phyloP scores from a whole-genome alignment of 305 asterid species.

The Stenogyne calaminthoides region DNA sequence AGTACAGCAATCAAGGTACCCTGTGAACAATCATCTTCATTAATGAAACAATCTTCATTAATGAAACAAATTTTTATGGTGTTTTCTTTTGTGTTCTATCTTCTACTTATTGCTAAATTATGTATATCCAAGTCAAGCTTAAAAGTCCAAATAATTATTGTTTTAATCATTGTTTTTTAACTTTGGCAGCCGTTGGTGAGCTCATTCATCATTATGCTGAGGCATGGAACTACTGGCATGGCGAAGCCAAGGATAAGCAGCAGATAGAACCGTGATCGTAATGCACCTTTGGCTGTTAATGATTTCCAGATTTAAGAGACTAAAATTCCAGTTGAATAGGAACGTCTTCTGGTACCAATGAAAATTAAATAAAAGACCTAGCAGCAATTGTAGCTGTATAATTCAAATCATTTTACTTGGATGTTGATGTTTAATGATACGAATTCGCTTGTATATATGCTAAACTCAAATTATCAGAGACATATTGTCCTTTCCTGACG shows the following conservation, averaged over 20 bases:
- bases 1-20: constrained; percentile 62
- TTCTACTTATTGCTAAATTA: background rate
- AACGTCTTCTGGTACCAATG: background rate
- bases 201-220: constrained; percentile 61
- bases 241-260: constrained; percentile 49
- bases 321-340: constrained; percentile 5
- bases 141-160: background rate
- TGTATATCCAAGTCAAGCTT: background rate
- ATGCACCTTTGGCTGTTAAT: constrained; percentile 8
- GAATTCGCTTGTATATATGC: background rate
- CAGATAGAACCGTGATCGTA: constrained; percentile 33
- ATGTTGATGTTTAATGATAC: background rate
- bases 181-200: constrained; percentile 50
- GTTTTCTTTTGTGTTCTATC: background rate
- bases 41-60: background rate
- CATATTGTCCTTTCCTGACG: background rate
- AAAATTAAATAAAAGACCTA: background rate
- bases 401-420: background rate
- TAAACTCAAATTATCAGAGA: background rate
- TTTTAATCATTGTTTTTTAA: background rate
- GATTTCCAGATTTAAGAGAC: background rate
- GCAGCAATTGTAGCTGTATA: background rate
- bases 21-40: background rate
- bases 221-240: constrained; percentile 64
- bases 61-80: background rate